A percentile compares a stretch with the other conserved stretches of the same genome.
These are phyloP conservation scores for Puccinia hordei DNA, from an alignment of 1,284 basidiomycete species.

Conservation along the genomic window DNA sequence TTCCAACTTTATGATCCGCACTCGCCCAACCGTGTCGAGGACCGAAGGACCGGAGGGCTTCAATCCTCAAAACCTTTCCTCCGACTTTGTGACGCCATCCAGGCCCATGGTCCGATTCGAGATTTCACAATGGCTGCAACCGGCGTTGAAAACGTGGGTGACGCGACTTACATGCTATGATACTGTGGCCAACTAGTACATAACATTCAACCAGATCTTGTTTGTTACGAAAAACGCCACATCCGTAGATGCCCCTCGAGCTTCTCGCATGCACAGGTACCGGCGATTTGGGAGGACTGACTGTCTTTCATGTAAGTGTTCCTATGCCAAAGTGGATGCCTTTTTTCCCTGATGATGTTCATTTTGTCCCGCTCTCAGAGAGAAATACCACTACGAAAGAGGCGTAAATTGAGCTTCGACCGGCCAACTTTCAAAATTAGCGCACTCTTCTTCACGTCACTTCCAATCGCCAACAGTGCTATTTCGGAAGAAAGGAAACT, in stretches of 20 bases:
- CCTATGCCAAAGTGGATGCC: not conserved
- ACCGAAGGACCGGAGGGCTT: conserved; percentile 7
- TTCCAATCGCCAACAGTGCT: not conserved
- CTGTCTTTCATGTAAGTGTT: conserved; percentile 36
- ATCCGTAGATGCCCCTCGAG: conserved; percentile 35
- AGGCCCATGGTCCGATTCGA: conserved; percentile 43
- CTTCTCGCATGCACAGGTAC: conserved; percentile 39
- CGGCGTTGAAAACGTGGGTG: conserved; percentile 30
- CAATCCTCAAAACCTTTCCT: not conserved
- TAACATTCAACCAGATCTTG: not conserved
- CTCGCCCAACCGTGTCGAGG: not conserved
- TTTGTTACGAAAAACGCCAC: not conserved
- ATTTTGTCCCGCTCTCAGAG: conserved; percentile 1
- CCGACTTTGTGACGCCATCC: conserved; percentile 31
- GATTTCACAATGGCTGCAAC: conserved; percentile 46
- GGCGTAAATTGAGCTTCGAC: conserved; percentile 12
- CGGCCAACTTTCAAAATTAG: not conserved
- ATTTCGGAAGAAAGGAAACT: conserved; percentile 22
- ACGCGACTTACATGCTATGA: not conserved
- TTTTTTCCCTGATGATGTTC: not conserved
- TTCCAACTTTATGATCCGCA: conserved; percentile 22
- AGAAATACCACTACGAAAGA: conserved; percentile 38
- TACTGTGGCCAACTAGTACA: too few species aligned
- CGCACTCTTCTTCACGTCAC: conserved; percentile 23
- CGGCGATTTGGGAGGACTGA: conserved; percentile 46